phyloP scores from a whole-genome alignment of 257 asterid genomes.

The Catharanthus roseus region DNA sequence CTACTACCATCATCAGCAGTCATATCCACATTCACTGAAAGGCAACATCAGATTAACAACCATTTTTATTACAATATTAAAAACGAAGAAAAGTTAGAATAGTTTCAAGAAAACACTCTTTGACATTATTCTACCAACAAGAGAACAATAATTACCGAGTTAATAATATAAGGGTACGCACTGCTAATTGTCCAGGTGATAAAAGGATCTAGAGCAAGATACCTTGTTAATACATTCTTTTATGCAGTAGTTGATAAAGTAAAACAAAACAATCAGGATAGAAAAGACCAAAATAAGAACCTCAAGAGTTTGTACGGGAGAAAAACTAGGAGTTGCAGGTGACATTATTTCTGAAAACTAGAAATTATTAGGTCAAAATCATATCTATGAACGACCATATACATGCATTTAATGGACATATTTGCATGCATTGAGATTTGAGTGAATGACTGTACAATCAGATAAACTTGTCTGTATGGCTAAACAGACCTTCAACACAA shows the following conservation, averaged over 20 bases:
- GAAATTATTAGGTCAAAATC: neutral
- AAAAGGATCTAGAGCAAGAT: neutral
- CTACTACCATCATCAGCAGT: slow-evolving; percentile 30
- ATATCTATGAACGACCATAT: neutral
- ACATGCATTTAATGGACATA: neutral
- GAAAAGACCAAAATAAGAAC: neutral
- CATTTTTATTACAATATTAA: neutral
- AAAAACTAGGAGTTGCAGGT: neutral
- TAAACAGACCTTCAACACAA: neutral
- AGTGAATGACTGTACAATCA: neutral
- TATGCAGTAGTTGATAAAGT: neutral
- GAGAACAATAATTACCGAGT: neutral
- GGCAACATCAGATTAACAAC: slow-evolving; percentile 10
- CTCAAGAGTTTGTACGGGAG: neutral
- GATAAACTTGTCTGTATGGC: neutral
- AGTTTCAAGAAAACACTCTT: neutral
- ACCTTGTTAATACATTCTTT: no score
- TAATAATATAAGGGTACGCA: neutral
- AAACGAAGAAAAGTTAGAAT: neutral
- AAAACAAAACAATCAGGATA: no score
- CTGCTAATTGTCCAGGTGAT: neutral
- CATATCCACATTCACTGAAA: slow-evolving; percentile 44
- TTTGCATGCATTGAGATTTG: neutral
- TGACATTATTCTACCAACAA: neutral
- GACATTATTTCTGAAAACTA: neutral